Base-by-base conservation (phyloP, 495 filamentous ascomycete genomes). In the Aspergillus panamensis region DNA sequence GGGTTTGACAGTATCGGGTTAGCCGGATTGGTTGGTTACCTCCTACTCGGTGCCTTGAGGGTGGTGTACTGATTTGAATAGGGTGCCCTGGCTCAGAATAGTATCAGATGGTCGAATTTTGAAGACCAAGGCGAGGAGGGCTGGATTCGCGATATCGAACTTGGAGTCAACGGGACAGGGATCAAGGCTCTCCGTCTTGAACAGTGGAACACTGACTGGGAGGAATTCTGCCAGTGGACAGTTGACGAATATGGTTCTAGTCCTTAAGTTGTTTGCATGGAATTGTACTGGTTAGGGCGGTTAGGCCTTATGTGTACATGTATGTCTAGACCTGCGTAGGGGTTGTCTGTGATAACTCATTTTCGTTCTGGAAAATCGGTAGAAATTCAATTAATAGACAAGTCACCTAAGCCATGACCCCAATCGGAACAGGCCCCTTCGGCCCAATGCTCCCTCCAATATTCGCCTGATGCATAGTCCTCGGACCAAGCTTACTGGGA, bases 1-100 rank as follows among this genome's bases (percentile, higher is more conserved):
- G 63, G 19, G 0, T 62, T 66, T n/a, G 63, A 66, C 8, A 66
- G 62, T 29, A 29, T 62, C 9, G 63, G 63, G 13, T 48, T 66
- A 0, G 63, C 57, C 1, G 63, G 63, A 20, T 32, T 66, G 48
- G 61, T 60, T 21, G 2, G 14, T 7, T n/a, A 2, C 17, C 2
- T 20, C 25, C 8, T 44, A 50, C 8, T 9, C 1, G 9, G 32
- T 6, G 20, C 14, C n/a, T 21, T 31, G 3, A 8, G 33, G 1
- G 13, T 8, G 33, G n/a, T 29, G 12, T 25, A 43, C 29, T 51
- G 29, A 54, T 40, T 8, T 2, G 20, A 3, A n/a, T 47, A 63
- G 60, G 63, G 63, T 20, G 57, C 57, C 1, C 30, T 66, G 3
- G 63, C 60, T 6, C 57, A 66, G 31, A 66, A 66, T 44, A 60